Conservation (phyloP, 176 grass and related monocot species). For the Melocanna baccifera region DNA sequence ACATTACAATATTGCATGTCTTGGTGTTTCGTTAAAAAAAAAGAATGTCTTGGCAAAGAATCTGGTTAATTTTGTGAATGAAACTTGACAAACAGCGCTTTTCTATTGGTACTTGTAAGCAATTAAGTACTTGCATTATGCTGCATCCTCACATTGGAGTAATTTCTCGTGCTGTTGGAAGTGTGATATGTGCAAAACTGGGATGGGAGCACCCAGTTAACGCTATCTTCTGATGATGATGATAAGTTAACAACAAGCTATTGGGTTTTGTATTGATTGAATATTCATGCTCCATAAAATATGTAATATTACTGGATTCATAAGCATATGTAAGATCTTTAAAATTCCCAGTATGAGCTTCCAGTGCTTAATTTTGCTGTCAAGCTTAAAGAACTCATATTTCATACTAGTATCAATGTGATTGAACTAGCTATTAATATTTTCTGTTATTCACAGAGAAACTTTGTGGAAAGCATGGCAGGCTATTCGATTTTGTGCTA, state of each 20-base stretch:
- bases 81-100: background rate
- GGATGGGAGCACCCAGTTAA: background rate
- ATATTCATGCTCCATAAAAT: background rate
- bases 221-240: background rate
- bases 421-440: constrained; percentile 14
- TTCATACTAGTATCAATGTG: background rate
- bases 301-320: background rate
- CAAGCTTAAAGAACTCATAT: background rate
- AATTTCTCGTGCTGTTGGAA: background rate
- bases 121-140: background rate
- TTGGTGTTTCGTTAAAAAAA: background rate
- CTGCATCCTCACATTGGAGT: background rate
- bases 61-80: background rate
- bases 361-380: background rate
- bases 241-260: background rate
- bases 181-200: background rate
- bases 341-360: background rate
- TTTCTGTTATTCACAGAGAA: constrained; percentile 67
- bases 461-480: constrained; percentile 99
- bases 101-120: background rate
- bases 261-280: background rate
- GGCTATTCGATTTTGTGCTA: constrained; percentile 97
- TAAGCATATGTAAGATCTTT: background rate
- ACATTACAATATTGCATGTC: background rate
- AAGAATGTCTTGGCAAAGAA: background rate